These are phyloP conservation scores for Phytophthora ramorum DNA, from an alignment of 352 stramenopile genomes.

Conservation along the genomic window DNA sequence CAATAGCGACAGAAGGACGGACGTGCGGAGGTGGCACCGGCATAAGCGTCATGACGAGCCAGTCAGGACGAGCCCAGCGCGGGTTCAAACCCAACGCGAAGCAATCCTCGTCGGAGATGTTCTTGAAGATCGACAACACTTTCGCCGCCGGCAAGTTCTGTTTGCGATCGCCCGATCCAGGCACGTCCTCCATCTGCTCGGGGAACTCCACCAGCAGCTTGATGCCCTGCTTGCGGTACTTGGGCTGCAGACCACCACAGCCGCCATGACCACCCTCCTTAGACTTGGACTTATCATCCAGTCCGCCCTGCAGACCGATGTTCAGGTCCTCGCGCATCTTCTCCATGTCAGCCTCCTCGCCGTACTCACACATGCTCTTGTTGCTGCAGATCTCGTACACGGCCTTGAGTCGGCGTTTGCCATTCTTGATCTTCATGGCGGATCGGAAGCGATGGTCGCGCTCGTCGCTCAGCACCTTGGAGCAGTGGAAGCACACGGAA, in stretches of 20 bases:
- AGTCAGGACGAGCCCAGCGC: conserved; percentile 96
- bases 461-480: conserved; percentile 94
- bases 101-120: conserved; percentile 98
- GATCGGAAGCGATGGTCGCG: conserved; percentile 81
- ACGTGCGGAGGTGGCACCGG: conserved; percentile 98
- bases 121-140: conserved; percentile 97
- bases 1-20: conserved; percentile 95
- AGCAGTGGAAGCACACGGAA: conserved; percentile 98
- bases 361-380: conserved; percentile 90
- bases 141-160: conserved; percentile 96
- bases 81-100: conserved; percentile 95
- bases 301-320: conserved; percentile 81
- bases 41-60: conserved; percentile 98
- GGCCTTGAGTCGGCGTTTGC: conserved; percentile 92
- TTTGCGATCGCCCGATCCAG: conserved; percentile 96
- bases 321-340: conserved; percentile 90
- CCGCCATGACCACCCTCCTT: conserved; percentile 85
- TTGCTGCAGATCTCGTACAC: conserved; percentile 95
- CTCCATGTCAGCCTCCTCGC: conserved; percentile 87
- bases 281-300: conserved; percentile 85
- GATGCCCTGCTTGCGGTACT: conserved; percentile 96
- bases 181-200: conserved; percentile 94
- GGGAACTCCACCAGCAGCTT: conserved; percentile 96
- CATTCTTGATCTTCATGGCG: conserved; percentile 90
- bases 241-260: conserved; percentile 91